Base-by-base conservation (phyloP, 805 yeast species). In the Jamesozyma jinghongensis region DNA sequence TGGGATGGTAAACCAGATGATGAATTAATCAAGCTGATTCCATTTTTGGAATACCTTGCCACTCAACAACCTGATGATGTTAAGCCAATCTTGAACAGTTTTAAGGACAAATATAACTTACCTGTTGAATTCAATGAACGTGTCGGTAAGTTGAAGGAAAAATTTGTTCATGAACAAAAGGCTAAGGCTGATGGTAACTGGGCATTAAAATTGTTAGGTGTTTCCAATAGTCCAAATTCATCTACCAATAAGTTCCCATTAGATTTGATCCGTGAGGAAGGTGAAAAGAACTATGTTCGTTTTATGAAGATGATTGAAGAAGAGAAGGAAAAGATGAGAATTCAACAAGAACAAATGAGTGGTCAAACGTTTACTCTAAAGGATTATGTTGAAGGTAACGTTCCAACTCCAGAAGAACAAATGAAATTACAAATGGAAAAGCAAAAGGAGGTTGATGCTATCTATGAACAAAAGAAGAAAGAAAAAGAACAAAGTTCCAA, bases 1-100 rank as follows among this genome's bases (percentile, higher is more conserved):
- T 92, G 98, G 98, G 74, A 72, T 40, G 99, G 99, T 49, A 67
- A 68, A 46, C 73, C 83, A 27, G 95, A 85, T 58, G 96, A 90
- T 62, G 70, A 72, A 42, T 73, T 92, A 56, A 71, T 92, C 51
- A 73, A 73, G 53, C 68, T 88, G 66, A 86, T 92, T 57, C 97
- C 97, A 43, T 81, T 92, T 68, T 75, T 92, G 52, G 99, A 92
- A 68, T 92, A 85, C 67, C 67, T 92, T 45, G 97, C 96, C 13
- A 84, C 95, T 13, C 94, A 86, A 63, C 70, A 68, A 49, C 70
- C 84, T 53, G 75, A 75, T 62, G 98, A 92, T 63, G 92, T 92
- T 41, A 84, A 97, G 67, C 94, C 95, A 26, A 75, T 87, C 28
- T 69, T 94, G 52, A 70, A 73, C 48, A 75, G 94, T 6, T 92